These are phyloP conservation scores for Phlebopus sp. DNA, from an alignment of 1,284 basidiomycete genomes.

Conservation along the genomic window DNA sequence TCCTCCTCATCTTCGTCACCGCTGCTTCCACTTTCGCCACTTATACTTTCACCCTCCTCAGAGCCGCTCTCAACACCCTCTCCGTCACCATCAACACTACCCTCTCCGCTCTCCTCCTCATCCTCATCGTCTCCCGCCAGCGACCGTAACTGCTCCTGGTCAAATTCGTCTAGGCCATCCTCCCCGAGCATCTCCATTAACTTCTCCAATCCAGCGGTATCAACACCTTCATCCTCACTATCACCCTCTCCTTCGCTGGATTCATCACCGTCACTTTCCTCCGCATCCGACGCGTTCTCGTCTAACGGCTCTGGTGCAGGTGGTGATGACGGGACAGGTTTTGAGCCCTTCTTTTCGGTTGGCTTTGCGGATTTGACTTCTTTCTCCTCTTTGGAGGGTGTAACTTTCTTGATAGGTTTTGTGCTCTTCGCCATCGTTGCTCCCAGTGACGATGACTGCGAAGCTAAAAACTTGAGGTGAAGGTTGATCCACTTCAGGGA, in stretches of 20 bases:
- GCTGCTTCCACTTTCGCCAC: constrained; percentile 22
- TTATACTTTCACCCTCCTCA: constrained; percentile 19
- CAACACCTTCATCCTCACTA: constrained; percentile 47
- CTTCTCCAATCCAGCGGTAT: constrained; percentile 62
- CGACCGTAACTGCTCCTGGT: constrained; percentile 46
- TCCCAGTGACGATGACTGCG: neutral
- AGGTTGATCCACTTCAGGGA: neutral
- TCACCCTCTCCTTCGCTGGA: neutral
- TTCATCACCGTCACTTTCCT: constrained; percentile 1
- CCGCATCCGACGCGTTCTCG: neutral
- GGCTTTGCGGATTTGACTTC: neutral
- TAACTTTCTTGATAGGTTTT: neutral
- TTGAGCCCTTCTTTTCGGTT: neutral
- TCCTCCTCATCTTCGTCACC: constrained; percentile 22
- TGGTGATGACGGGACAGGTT: neutral
- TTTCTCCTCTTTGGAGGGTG: neutral
- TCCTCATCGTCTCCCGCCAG: constrained; percentile 39
- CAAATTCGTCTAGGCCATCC: constrained; percentile 64
- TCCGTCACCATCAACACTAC: constrained; percentile 14
- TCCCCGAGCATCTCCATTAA: constrained; percentile 67
- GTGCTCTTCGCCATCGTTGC: constrained; percentile 15
- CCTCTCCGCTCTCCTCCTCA: constrained; percentile 34
- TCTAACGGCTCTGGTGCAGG: constrained; percentile 8
- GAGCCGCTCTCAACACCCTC: constrained; percentile 23
- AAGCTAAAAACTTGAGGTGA: neutral